Evolutionary conservation across 139 green algal genomes (phyloP), one percentile per base, ranked within the genome.

Genomic region (Gonium pectorale): DNA sequence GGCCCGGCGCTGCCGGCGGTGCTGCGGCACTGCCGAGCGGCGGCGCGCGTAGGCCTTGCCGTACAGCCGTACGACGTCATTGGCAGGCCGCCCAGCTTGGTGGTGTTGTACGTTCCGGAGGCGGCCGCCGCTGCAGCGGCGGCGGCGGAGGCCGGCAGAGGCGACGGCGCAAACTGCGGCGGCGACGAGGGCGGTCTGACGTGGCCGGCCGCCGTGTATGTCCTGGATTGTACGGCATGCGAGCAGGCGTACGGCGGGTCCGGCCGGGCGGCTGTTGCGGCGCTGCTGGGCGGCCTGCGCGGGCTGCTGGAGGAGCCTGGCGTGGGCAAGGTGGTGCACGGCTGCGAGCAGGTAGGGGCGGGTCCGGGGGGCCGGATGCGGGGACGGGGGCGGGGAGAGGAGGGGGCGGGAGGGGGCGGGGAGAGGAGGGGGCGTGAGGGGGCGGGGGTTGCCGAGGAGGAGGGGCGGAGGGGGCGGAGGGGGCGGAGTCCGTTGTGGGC

Each of bases 1-100:
- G 80, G 91, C 35, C 67, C 85, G 0, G 88, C 89, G 35, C 84
- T 96, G 71, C 86, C 90, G 2, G 88, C 91, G 0, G 92, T 96
- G 43, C 85, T 97, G 27, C 27, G 33, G 31, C 75, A 82, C 29
- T 82, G 75, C 75, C 27, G n/a, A 5, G 9, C 40, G 2, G 46
- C 40, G 40, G 26, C 59, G 22, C 56, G 46, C 1, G 22, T 82
- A 5, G 75, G 75, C 11, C 59, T 82, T 46, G 59, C n/a, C 40
- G 75, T 82, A 44, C 59, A 71, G 22, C 19, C 56, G 27, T 5
- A 43, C 29, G 38, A 0, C n/a, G 75, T n/a, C n/a, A n/a, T n/a
- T n/a, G n/a, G n/a, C n/a, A n/a, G 43, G 17, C 2, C 9, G 40
- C 75, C 59, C 41, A 21, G 41, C 41, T 22, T 82, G 15, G 59